A percentile compares a stretch with the other conserved stretches of the same genome.
phyloP scores from a whole-genome alignment of 495 filamentous ascomycete genomes.

The Jackrogersella minutella region DNA sequence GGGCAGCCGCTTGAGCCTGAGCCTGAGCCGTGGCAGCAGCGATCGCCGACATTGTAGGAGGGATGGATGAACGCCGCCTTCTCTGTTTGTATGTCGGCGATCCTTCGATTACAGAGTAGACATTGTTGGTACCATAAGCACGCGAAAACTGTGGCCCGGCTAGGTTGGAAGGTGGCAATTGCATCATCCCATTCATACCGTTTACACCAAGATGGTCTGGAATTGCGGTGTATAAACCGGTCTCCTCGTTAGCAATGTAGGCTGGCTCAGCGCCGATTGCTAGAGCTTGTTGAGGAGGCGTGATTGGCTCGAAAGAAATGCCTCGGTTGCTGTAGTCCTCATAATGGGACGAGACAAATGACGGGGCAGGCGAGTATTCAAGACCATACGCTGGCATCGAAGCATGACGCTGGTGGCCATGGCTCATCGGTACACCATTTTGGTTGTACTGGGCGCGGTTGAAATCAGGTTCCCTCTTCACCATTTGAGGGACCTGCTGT shows the following conservation, averaged over 20 bases:
- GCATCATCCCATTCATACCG: constrained; percentile 84
- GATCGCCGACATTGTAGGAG: constrained; percentile 72
- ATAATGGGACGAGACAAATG: constrained; percentile 94
- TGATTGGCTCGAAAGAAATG: constrained; percentile 94
- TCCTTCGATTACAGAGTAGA: constrained; percentile 96
- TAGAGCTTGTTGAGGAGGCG: constrained; percentile 88
- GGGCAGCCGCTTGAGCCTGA: constrained; percentile 59
- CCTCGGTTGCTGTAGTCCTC: constrained; percentile 98
- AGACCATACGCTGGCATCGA: constrained; percentile 94
- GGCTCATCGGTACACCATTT: constrained; percentile 83
- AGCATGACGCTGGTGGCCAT: constrained; percentile 86
- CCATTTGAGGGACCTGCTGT: constrained; percentile 71
- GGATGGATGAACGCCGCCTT: constrained; percentile 88
- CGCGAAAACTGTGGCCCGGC: constrained; percentile 78
- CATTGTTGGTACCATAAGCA: constrained; percentile 75
- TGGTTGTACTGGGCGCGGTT: constrained; percentile 82
- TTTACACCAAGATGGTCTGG: constrained; percentile 72
- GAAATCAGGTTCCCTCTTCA: constrained; percentile 86
- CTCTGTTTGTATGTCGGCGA: constrained; percentile 99
- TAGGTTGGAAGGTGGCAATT: constrained; percentile 86
- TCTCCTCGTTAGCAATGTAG: constrained; percentile 97
- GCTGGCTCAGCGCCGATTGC: constrained; percentile 84
- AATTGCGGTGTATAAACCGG: constrained; percentile 91
- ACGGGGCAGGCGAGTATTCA: constrained; percentile 97
- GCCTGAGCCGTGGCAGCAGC: constrained; percentile 66